Conservation (phyloP, 257 asterid species). For the Forsythia viridissima region DNA sequence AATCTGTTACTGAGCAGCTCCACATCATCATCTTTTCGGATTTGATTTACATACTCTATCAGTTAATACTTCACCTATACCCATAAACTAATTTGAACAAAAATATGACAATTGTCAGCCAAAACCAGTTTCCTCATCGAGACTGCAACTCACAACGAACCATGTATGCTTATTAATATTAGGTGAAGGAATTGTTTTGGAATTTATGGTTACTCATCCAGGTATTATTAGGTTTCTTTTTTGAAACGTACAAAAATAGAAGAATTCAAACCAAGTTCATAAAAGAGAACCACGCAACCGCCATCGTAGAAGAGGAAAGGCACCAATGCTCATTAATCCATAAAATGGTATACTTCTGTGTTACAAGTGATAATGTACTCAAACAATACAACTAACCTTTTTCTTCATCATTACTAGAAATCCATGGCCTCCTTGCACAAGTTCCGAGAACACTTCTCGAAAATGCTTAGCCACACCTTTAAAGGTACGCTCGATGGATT, state of each 20-base stretch:
- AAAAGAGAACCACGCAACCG: slow-evolving; percentile 16
- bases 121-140: neutral
- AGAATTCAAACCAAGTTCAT: slow-evolving; percentile 1
- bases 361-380: slow-evolving; percentile 8
- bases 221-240: slow-evolving; percentile 3
- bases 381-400: slow-evolving; percentile 59
- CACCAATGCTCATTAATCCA: slow-evolving; percentile 4
- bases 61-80: neutral
- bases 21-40: neutral
- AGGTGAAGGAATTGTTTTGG: neutral
- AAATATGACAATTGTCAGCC: neutral
- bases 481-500: slow-evolving; percentile 96
- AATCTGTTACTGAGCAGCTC: neutral
- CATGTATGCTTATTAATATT: neutral
- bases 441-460: slow-evolving; percentile 95
- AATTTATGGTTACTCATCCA: neutral
- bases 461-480: slow-evolving; percentile 98
- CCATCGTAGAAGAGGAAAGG: neutral
- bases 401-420: slow-evolving; percentile 92
- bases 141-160: neutral
- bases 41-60: neutral
- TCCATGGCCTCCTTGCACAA: slow-evolving; percentile 99
- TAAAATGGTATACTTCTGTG: neutral
- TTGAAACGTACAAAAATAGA: neutral
- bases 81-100: neutral